Base-by-base conservation (phyloP, 169 alveolate species). In the Plasmodium cynomolgi region DNA sequence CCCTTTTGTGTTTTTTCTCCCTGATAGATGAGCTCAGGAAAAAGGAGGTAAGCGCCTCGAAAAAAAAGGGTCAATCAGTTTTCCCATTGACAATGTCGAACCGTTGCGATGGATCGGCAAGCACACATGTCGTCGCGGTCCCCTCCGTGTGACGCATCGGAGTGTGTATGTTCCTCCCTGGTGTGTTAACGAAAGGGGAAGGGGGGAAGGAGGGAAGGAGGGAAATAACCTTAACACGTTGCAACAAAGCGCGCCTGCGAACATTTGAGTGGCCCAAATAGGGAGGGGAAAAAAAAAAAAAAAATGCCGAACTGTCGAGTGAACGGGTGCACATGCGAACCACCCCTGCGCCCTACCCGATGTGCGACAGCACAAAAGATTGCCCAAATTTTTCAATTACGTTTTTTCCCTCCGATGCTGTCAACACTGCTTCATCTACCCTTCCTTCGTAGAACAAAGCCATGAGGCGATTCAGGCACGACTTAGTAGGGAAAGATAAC, bases 381-480 rank as follows among this genome's bases (percentile, higher is more conserved):
- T 44, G 13, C 17, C 54, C 54, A 44, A 44, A 9, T 8, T 44
- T 44, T 44, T 4, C 13, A 4, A 8, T 44, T 44, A 44, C 54
- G 54, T 44, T 44, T 44, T 44, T 44, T 17, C 17, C 13, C 54
- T 44, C 54, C 17, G 0, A 3, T 44, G 11, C 54, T 44, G 17
- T 15, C 17, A 44, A 44, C 54, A 3, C 54, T 44, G 54, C 54
- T 44, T 34, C 54, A 44, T 44, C 54, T 26, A 13, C 39, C 26
- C 74, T 44, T 83, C 15, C 37, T 17, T 31, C n/a, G 34, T 23
- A 84, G 93, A 84, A 84, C 77, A 84, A 84, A 47, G 93, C 93
- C 68, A 84, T 84, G 93, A 29, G 93, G 39, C 29, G 93, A 47
- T 84, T 84, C 80, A 84, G 58, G 50, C 82, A 84, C 31, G 93